These are phyloP conservation scores for Leccinum rimulosum DNA, from an alignment of 768 basidiomycete species.

Conservation along the genomic window DNA sequence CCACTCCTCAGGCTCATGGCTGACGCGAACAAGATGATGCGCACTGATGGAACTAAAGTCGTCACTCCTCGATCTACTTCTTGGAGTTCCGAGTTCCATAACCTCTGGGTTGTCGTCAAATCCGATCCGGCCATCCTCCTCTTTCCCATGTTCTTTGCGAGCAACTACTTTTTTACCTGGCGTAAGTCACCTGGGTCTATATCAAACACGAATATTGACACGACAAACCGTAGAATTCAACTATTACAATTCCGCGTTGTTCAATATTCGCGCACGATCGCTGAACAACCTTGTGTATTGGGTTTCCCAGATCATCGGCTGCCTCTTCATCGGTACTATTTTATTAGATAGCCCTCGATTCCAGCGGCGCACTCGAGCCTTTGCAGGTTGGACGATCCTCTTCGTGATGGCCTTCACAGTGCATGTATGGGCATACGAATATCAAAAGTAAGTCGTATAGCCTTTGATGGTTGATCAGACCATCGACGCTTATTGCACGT, in stretches of 20 bases:
- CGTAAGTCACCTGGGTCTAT: constrained; percentile 38
- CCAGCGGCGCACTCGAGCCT: constrained; percentile 65
- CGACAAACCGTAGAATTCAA: constrained; percentile 56
- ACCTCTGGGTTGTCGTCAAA: constrained; percentile 62
- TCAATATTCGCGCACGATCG: constrained; percentile 72
- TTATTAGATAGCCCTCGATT: constrained; percentile 57
- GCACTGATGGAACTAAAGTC: constrained; percentile 74
- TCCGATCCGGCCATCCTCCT: constrained; percentile 70
- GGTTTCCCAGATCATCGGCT: constrained; percentile 74
- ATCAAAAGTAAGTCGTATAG: constrained; percentile 52
- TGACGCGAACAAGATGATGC: constrained; percentile 67
- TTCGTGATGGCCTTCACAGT: constrained; percentile 61
- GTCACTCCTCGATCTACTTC: constrained; percentile 60
- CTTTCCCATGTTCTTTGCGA: constrained; percentile 81
- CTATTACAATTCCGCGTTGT: constrained; percentile 70
- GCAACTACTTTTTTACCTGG: constrained; percentile 84
- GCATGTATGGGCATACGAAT: constrained; percentile 74
- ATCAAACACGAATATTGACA: not conserved
- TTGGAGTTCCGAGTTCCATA: constrained; percentile 70
- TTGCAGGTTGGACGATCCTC: constrained; percentile 60
- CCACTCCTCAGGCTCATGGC: constrained; percentile 73
- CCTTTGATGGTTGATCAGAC: not conserved
- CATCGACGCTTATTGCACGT: not conserved
- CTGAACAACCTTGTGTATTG: constrained; percentile 81
- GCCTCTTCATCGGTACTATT: constrained; percentile 62